Base-by-base conservation (phyloP, 2,329 filamentous ascomycete genomes). In the Cladophialophora immunda region DNA sequence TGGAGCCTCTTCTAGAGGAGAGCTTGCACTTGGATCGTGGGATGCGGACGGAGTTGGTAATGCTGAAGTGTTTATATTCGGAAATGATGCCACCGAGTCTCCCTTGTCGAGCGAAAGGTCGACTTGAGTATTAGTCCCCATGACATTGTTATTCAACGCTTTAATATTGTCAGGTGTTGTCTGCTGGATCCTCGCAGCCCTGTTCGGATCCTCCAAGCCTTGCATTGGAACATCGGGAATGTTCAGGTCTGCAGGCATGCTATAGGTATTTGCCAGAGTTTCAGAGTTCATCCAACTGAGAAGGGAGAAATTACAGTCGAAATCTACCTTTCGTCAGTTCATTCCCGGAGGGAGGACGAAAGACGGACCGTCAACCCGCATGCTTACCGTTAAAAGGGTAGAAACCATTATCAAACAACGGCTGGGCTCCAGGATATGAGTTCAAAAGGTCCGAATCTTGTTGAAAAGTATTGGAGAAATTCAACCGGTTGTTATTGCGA, bases 271-370 rank as follows among this genome's bases (percentile, higher is more conserved):
- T 22, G 19, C 45, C 52, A 55, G 29, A 3, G 17, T 52, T 13
- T 62, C 59, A 4, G 34, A 50, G 27, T 62, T 62, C 59, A 62
- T 62, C 59, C 59, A 62, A 25, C 59, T 47, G n/a, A 62, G 59
- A 17, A 62, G 36, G 2, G 59, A 62, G n/a, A 62, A 29, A 11
- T 38, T 47, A 27, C 27, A 25, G n/a, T 34, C 59, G 27, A 62
- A 55, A 22, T 55, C 52, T n/a, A 29, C 13, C 8, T 30, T n/a
- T 8, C 15, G 27, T 50, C 7, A 50, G 22, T 13, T 3, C 8
- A 50, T 4, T 3, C 25, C 19, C 13, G 5, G 45, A 13, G 22
- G 17, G 4, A 50, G 19, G 45, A 50, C 19, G 4, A 25, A 50
- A 22, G 9, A 3, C 4, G 2, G 7, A 11, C 36, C 29, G 30